Base-by-base conservation (phyloP, 305 asterid genomes). In the Vinca major region DNA sequence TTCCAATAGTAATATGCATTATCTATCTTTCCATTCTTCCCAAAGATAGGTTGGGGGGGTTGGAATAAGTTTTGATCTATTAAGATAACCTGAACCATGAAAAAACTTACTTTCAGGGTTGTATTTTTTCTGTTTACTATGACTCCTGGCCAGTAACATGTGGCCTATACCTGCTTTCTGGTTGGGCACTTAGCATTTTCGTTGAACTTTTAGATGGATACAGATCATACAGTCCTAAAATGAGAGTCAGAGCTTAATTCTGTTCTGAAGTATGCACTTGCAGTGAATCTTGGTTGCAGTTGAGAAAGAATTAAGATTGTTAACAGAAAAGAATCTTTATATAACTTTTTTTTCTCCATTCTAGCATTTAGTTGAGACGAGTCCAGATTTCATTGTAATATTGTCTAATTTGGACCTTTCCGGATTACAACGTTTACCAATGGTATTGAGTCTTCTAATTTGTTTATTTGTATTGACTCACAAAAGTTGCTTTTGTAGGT, bases 401-500 rank as follows among this genome's bases (percentile, higher is more conserved):
- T 19, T 49, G 26, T 58, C 33, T 26, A 37, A 40, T 12, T 4
- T 36, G 13, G 52, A 12, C 62, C 5, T 6, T 0, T 11, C 43
- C 16, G 9, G 62, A 9, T 58, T 36, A 26, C 10, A 33, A 14
- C 19, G 14, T 21, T 58, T 12, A 36, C 44, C 1, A 2, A 33
- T 1, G 4, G 20, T 5, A 14, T 56, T 33, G 54, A 53, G 57
- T 21, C 53, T 6, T 20, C 64, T 68, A 66, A 36, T 52, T 72
- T 73, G 41, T 63, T 26, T 50, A 64, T 62, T 41, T 48, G 71
- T 44, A 50, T 66, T 67, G 43, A 70, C 44, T 19, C 71, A 66
- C 11, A 39, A 1, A 33, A 13, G 53, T 57, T 64, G 36, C 70
- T 69, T 77, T 78, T 81, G 76, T 85, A 93, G 98, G 37, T 93